A percentile compares a stretch with the other conserved stretches of the same genome.
phyloP scores from a whole-genome alignment of 1,284 basidiomycete species.

The Ceratobasidium sp. region DNA sequence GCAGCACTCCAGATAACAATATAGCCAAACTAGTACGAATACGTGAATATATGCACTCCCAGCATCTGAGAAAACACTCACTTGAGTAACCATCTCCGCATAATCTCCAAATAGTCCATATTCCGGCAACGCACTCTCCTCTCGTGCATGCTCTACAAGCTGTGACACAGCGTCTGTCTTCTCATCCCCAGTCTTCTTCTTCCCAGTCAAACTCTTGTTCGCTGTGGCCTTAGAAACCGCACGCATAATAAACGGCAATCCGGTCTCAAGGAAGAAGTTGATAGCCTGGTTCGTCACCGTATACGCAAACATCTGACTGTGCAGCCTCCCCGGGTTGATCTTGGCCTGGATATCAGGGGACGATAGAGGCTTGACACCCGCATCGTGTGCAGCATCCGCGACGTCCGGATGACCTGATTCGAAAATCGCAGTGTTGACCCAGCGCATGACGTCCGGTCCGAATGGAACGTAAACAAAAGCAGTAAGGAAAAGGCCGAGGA shows the following conservation, averaged over 20 bases:
- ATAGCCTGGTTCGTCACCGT: slow-evolving; percentile 93
- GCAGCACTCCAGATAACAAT: slow-evolving; percentile 93
- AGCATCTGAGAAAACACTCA: neutral
- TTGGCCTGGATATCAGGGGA: slow-evolving; percentile 36
- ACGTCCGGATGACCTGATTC: slow-evolving; percentile 42
- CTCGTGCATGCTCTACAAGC: slow-evolving; percentile 82
- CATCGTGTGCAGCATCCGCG: slow-evolving; percentile 48
- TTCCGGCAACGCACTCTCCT: slow-evolving; percentile 84
- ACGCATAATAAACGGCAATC: slow-evolving; percentile 84
- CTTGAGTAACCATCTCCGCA: slow-evolving; percentile 90
- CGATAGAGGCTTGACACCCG: slow-evolving; percentile 47
- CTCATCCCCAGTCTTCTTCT: slow-evolving; percentile 73
- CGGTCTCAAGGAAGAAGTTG: slow-evolving; percentile 87
- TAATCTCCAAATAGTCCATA: slow-evolving; percentile 90
- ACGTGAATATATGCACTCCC: slow-evolving; percentile 40
- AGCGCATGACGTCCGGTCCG: slow-evolving; percentile 82
- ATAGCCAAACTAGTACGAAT: slow-evolving; percentile 80
- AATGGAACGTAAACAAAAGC: slow-evolving; percentile 95
- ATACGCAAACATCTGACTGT: slow-evolving; percentile 95
- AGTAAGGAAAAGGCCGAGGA: slow-evolving; percentile 85
- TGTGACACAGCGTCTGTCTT: slow-evolving; percentile 70
- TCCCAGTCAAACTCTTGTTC: slow-evolving; percentile 53
- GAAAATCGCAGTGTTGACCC: slow-evolving; percentile 64
- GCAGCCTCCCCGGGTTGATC: slow-evolving; percentile 71
- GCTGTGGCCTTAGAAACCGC: slow-evolving; percentile 63